These are phyloP conservation scores for Auriscalpium vulgare DNA, from an alignment of 768 basidiomycete genomes.

Conservation along the genomic window DNA sequence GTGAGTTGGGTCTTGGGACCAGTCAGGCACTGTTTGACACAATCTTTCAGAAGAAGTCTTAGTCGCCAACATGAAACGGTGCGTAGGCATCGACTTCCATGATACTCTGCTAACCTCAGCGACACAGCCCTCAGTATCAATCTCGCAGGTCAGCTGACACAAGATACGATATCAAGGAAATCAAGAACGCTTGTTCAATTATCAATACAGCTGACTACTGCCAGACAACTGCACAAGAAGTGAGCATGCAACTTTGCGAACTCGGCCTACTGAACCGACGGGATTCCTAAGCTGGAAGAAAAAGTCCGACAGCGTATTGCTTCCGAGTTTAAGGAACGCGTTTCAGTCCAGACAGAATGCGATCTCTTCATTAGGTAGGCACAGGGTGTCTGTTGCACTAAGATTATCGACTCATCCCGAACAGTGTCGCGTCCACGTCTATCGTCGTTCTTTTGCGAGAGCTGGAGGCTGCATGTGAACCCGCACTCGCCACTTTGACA, in stretches of 20 bases:
- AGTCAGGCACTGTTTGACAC: neutral
- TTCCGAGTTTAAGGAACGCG: constrained; percentile 65
- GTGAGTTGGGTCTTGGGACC: constrained; percentile 31
- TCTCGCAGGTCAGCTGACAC: constrained; percentile 71
- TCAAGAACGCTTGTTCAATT: constrained; percentile 79
- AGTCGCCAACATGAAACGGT: constrained; percentile 67
- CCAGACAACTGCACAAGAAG: constrained; percentile 84
- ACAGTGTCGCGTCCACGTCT: constrained; percentile 76
- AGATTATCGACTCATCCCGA: neutral
- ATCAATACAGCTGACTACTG: constrained; percentile 99
- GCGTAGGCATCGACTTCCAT: constrained; percentile 5
- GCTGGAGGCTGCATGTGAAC: constrained; percentile 78
- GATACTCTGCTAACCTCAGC: neutral
- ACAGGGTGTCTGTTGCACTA: neutral
- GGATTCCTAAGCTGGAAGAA: constrained; percentile 68
- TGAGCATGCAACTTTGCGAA: constrained; percentile 21
- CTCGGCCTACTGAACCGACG: neutral
- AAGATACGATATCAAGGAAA: constrained; percentile 63
- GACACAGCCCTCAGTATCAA: constrained; percentile 31
- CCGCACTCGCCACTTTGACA: constrained; percentile 66
- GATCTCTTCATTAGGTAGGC: constrained; percentile 84
- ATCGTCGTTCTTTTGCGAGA: constrained; percentile 77
- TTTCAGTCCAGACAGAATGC: constrained; percentile 78
- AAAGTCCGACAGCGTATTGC: constrained; percentile 80
- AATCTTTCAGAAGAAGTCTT: constrained; percentile 77